These are phyloP conservation scores for Corchorus capsularis DNA, from an alignment of 345 rosid genomes.

Conservation along the genomic window DNA sequence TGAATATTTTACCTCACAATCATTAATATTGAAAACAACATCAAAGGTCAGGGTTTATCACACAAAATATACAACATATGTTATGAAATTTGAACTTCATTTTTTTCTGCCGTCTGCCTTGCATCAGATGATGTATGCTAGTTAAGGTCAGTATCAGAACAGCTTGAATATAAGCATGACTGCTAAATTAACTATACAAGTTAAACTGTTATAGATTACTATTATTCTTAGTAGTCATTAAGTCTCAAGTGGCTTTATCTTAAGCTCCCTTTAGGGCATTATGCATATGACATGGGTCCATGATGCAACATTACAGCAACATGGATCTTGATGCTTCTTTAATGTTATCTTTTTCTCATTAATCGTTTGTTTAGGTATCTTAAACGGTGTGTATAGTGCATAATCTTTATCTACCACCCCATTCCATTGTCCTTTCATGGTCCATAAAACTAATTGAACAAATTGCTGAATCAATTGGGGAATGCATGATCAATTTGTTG, in stretches of 20 bases:
- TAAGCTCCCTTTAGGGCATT: neutral
- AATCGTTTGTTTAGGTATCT: neutral
- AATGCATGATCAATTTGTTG: neutral
- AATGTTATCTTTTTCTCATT: neutral
- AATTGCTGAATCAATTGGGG: neutral
- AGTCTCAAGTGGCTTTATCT: neutral
- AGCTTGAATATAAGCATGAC: neutral
- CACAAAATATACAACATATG: neutral
- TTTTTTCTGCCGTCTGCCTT: neutral
- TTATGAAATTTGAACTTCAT: neutral
- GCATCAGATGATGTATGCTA: neutral
- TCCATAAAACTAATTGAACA: neutral
- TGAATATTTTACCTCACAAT: neutral
- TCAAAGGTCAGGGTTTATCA: neutral
- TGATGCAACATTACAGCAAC: neutral
- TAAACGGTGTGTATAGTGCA: neutral
- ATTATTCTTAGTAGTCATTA: neutral
- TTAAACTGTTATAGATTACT: neutral
- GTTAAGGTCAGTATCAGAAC: neutral
- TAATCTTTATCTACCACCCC: neutral
- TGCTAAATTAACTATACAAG: neutral
- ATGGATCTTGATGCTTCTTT: neutral
- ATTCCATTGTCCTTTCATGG: neutral
- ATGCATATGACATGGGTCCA: constrained; percentile 1
- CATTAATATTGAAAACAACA: neutral